phyloP scores from a whole-genome alignment of 163 green algal species.

The Scenedesmus sp. region DNA sequence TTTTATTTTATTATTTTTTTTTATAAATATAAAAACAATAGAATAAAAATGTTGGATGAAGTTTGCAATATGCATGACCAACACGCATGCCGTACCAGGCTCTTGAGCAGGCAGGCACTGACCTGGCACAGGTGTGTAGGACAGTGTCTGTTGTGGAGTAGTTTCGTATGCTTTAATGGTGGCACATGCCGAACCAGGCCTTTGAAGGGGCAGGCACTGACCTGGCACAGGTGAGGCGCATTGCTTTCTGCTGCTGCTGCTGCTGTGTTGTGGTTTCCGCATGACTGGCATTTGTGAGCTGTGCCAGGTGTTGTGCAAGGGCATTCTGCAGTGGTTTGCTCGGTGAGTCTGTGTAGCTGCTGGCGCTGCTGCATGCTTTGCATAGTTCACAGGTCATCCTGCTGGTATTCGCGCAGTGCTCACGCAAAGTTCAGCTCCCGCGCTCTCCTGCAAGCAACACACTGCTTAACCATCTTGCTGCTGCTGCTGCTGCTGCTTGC shows the following conservation, averaged over 20 bases:
- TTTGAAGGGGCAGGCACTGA: slow-evolving; percentile 85
- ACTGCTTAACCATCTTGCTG: neutral
- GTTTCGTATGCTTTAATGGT: neutral
- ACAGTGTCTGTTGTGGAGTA: neutral
- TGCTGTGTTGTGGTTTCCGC: too few relatives aligned
- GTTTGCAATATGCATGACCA: neutral
- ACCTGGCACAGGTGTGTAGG: slow-evolving; percentile 60
- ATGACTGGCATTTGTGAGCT: too few relatives aligned
- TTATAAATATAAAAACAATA: too few relatives aligned
- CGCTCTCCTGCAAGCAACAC: neutral
- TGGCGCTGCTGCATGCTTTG: neutral
- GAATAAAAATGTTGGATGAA: neutral
- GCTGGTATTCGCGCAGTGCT: too few relatives aligned
- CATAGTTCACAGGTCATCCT: too few relatives aligned
- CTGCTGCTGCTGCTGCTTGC: slow-evolving; percentile 59
- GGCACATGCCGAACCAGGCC: slow-evolving; percentile 69
- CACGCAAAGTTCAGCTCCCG: too few relatives aligned
- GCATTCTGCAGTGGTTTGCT: too few relatives aligned
- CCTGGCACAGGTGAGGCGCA: slow-evolving; percentile 61
- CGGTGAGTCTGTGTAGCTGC: too few relatives aligned
- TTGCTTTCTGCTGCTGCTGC: neutral
- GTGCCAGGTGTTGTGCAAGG: too few relatives aligned
- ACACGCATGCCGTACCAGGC: slow-evolving; percentile 69
- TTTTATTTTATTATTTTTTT: too few relatives aligned
- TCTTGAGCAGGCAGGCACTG: slow-evolving; percentile 83